Conservation (phyloP, 176 grass and related monocot species). For the Phoenix dactylifera region DNA sequence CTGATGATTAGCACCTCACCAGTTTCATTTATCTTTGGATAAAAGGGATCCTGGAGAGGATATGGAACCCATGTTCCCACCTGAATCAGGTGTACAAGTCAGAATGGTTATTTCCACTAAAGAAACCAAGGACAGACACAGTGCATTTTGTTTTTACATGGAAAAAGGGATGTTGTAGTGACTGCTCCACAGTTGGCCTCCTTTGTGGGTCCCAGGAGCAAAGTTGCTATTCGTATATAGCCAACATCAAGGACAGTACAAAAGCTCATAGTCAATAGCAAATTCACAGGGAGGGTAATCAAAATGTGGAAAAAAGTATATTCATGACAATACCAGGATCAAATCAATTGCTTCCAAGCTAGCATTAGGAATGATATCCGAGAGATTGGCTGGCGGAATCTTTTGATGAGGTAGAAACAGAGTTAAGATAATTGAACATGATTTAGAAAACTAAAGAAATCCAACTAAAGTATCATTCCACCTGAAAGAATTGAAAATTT, state of each 20-base stretch:
- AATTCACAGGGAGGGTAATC: neutral
- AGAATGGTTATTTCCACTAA: slow-evolving; percentile 23
- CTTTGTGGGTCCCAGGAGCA: slow-evolving; percentile 84
- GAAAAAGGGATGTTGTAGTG: slow-evolving; percentile 83
- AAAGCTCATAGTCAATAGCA: neutral
- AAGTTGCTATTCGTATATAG: slow-evolving; percentile 34
- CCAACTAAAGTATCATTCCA: slow-evolving; percentile 22
- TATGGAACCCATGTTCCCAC: slow-evolving; percentile 42
- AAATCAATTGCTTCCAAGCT: slow-evolving; percentile 74
- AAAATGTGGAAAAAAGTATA: slow-evolving; percentile 3
- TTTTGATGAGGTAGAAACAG: slow-evolving; percentile 19
- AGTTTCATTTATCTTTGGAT: slow-evolving; percentile 23
- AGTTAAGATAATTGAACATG: slow-evolving; percentile 11
- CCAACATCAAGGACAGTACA: too few relatives aligned
- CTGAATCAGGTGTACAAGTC: slow-evolving; percentile 24
- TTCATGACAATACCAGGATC: slow-evolving; percentile 45
- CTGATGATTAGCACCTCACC: slow-evolving; percentile 28
- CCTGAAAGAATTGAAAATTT: slow-evolving; percentile 64
- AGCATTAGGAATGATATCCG: slow-evolving; percentile 77
- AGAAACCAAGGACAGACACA: slow-evolving; percentile 4
- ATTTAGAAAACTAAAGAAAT: slow-evolving; percentile 5
- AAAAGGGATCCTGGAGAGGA: slow-evolving; percentile 28
- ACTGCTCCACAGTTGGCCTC: slow-evolving; percentile 80
- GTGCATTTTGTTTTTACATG: slow-evolving; percentile 39
- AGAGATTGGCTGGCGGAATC: slow-evolving; percentile 52